A percentile compares a stretch with the other conserved stretches of the same genome.
phyloP scores from a whole-genome alignment of 2,329 filamentous ascomycete genomes.

The Penicillium sp. region DNA sequence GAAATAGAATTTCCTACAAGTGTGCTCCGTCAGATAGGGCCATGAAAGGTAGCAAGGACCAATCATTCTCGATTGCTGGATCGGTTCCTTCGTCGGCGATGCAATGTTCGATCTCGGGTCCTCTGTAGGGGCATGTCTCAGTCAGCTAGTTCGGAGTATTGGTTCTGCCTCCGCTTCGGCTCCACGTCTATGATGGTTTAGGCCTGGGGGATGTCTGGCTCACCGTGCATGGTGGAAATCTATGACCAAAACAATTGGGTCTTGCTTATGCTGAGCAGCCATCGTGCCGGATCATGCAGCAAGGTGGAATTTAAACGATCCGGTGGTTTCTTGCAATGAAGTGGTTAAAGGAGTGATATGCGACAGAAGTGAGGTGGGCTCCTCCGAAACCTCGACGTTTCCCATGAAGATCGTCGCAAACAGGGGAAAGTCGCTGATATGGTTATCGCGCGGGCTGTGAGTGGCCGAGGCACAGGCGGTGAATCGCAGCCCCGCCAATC shows the following conservation, averaged over 20 bases:
- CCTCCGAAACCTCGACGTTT: slow-evolving; percentile 11
- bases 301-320: background rate
- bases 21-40: slow-evolving; percentile 94
- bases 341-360: slow-evolving; percentile 1
- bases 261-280: slow-evolving; percentile 51
- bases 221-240: slow-evolving; percentile 76
- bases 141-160: background rate
- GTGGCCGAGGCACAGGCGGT: slow-evolving; percentile 20
- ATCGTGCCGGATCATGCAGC: slow-evolving; percentile 25
- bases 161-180: background rate
- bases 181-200: background rate
- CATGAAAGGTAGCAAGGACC: slow-evolving; percentile 93
- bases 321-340: slow-evolving; percentile 1
- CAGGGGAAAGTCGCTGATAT: slow-evolving; percentile 23
- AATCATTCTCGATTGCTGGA: slow-evolving; percentile 81
- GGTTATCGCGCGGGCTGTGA: slow-evolving; percentile 28
- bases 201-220: slow-evolving; percentile 16
- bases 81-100: slow-evolving; percentile 78
- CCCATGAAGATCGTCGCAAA: slow-evolving; percentile 15
- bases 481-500: slow-evolving; percentile 14
- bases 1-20: slow-evolving; percentile 60
- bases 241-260: slow-evolving; percentile 74
- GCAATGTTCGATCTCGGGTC: slow-evolving; percentile 92
- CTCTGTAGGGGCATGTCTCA: slow-evolving; percentile 51
- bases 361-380: slow-evolving; percentile 4